Base-by-base conservation (phyloP, 2,329 filamentous ascomycete genomes). In the Penicillium sumatraense region DNA sequence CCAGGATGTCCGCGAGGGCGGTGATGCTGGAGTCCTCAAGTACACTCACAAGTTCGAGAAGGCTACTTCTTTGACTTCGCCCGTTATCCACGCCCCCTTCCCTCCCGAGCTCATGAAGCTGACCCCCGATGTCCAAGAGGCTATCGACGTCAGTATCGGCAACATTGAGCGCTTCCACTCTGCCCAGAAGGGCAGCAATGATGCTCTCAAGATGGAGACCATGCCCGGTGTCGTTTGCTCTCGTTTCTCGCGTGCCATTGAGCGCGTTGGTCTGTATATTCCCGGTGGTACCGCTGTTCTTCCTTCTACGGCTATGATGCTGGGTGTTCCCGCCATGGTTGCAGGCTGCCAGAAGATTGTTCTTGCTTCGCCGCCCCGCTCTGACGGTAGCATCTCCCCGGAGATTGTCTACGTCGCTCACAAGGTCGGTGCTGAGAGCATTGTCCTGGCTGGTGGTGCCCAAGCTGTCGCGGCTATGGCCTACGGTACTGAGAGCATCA, bases 21-120 rank as follows among this genome's bases (percentile, higher is more conserved):
- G 95, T 50, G 95, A 99, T 75, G 89, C 89, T 67, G 93, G 91
- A 3, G 82, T 99, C 21, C 83, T 99, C 41, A 89, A 90, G 48
- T 98, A 96, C 75, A 98, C 95, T 1, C 93, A 97, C 83, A 96
- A 96, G 75, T 99, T 99, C 65, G 95, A 99, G 72, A 96, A 93
- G 78, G 95, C 93, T 1, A 96, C 91, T 0, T 93, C 90, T 2
- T 81, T 99, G 56, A 95, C 86, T 13, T 93, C 92, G 1, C 91
- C 93, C 0, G 92, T 99, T 13, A 81, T 99, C 60, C 89, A 87
- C 68, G 93, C 95, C 1, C 95, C 95, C 0, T 99, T 96, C 80
- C 88, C 91, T 1, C 77, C 87, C 62, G 85, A 87, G 56, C 80
- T 98, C 41, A 98, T 99, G 95, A 82, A 91, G 59, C 81, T 99